These are phyloP conservation scores for Hordeum marinum DNA, from an alignment of 176 grass and related monocot genomes.

Conservation along the genomic window DNA sequence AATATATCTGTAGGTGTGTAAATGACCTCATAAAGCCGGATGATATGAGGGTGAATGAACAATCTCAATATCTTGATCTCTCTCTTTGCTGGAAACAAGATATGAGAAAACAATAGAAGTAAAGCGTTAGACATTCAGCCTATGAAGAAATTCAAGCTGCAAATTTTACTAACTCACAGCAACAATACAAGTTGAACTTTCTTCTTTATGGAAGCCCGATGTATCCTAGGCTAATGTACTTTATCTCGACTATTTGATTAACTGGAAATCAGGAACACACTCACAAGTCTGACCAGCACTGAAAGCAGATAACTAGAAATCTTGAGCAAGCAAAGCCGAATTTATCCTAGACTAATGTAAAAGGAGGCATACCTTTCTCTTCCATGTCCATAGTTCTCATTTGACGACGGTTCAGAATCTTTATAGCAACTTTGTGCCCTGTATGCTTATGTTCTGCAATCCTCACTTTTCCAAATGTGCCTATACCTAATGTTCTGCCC, in stretches of 20 bases:
- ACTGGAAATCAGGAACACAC: not conserved
- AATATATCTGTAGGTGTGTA: slow-evolving; percentile 80
- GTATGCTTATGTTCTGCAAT: slow-evolving; percentile 88
- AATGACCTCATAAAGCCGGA: slow-evolving; percentile 94
- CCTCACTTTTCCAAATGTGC: slow-evolving; percentile 92
- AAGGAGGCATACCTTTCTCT: slow-evolving; percentile 65
- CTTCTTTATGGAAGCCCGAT: not conserved
- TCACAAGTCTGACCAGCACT: not conserved
- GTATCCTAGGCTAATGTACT: not conserved
- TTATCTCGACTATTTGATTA: not conserved
- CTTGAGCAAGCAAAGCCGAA: not conserved
- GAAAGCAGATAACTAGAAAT: not conserved
- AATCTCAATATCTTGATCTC: slow-evolving; percentile 93
- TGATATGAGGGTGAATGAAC: slow-evolving; percentile 95
- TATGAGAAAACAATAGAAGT: not conserved
- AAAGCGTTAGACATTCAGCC: slow-evolving; percentile 11
- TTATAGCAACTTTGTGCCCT: slow-evolving; percentile 82
- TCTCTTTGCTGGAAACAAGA: slow-evolving; percentile 63
- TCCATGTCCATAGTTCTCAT: slow-evolving; percentile 91
- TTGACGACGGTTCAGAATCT: slow-evolving; percentile 74
- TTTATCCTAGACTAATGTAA: too few species aligned
- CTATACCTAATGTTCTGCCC: slow-evolving; percentile 87
- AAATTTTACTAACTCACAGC: slow-evolving; percentile 11
- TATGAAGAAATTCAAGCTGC: not conserved
- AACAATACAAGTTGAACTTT: slow-evolving; percentile 10